phyloP scores from a whole-genome alignment of 169 alveolate genomes.

The Cryptosporidium viatorum region DNA sequence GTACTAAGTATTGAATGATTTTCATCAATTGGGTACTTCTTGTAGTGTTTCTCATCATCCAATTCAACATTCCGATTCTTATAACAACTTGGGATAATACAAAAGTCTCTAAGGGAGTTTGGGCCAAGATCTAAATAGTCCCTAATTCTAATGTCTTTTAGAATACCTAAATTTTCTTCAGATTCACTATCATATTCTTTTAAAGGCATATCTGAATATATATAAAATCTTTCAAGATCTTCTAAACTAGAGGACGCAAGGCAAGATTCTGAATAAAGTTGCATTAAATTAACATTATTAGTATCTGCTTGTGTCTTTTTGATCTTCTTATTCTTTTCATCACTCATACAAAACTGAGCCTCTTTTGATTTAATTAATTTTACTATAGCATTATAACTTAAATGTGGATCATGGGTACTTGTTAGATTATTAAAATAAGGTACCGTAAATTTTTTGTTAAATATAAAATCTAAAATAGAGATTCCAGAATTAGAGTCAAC shows the following conservation, averaged over 20 bases:
- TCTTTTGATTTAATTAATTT: background rate
- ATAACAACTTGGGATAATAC: constrained; percentile 13
- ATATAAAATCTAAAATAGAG: constrained; percentile 11
- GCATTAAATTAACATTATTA: background rate
- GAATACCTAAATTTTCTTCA: background rate
- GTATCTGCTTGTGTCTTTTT: constrained; percentile 4
- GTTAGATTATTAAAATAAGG: background rate
- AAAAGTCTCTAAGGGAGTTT: constrained; percentile 57
- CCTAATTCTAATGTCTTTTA: background rate
- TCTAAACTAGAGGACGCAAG: background rate
- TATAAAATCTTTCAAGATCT: constrained; percentile 31
- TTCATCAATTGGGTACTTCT: background rate
- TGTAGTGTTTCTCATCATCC: background rate
- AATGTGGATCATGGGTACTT: background rate
- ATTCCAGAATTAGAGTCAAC: constrained; percentile 51
- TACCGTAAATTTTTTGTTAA: constrained; percentile 2
- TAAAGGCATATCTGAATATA: background rate
- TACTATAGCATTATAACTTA: constrained; percentile 10
- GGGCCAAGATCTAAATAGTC: constrained; percentile 72
- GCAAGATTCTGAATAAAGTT: background rate
- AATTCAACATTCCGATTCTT: background rate
- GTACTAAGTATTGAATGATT: constrained; percentile 36
- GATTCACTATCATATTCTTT: background rate
- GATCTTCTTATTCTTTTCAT: constrained; percentile 4
- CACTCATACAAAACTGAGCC: background rate